Conservation (phyloP, 306 rosid genomes). For the Coriaria nepalensis region DNA sequence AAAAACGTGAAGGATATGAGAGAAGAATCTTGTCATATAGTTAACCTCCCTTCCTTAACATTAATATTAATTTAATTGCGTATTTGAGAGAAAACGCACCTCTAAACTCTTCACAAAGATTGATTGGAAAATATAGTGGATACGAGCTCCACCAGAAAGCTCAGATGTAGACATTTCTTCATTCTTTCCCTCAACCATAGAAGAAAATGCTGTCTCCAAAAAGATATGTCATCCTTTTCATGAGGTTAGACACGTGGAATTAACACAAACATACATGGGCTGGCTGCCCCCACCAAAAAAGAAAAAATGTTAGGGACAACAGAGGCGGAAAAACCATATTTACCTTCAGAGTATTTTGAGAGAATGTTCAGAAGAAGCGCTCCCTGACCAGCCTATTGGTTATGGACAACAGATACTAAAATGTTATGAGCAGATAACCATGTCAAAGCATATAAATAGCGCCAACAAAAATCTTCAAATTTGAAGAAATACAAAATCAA, state of each 20-base stretch:
- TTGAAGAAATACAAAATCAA: no score
- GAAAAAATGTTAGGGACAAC: conserved; percentile 6
- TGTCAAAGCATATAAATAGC: conserved; percentile 3
- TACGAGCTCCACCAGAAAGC: conserved; percentile 90
- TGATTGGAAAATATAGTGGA: conserved; percentile 86
- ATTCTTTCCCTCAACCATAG: conserved; percentile 93
- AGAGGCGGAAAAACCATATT: conserved; percentile 8
- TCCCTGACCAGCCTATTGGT: conserved; percentile 86
- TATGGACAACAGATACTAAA: conserved; percentile 6
- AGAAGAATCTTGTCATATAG: background rate
- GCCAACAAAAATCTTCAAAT: background rate
- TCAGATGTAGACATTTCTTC: conserved; percentile 95
- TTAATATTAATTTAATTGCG: no score
- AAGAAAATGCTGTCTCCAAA: conserved; percentile 67
- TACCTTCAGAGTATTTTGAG: conserved; percentile 90
- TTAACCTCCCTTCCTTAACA: no score
- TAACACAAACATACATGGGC: background rate
- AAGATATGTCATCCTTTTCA: conserved; percentile 10
- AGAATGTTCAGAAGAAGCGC: conserved; percentile 93
- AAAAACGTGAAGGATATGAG: no score
- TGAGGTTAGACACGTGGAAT: conserved; percentile 1
- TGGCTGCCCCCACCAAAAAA: conserved; percentile 3
- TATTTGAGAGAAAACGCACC: conserved; percentile 38
- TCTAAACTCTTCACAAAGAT: conserved; percentile 90
- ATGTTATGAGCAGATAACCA: conserved; percentile 5